phyloP scores from a whole-genome alignment of 2,329 filamentous ascomycete species.

The Aureobasidium subglaciale region DNA sequence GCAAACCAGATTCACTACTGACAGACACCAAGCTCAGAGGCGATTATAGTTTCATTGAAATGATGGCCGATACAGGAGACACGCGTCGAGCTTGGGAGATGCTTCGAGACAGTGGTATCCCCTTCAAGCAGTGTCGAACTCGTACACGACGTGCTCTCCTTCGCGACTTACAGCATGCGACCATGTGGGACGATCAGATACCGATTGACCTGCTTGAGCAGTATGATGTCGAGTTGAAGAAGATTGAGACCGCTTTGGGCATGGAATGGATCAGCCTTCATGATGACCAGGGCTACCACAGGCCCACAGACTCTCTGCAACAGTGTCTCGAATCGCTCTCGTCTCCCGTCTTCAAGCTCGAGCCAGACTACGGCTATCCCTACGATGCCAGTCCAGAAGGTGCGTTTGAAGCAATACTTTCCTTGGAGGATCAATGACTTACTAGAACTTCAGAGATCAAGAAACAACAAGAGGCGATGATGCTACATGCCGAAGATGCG shows the following conservation, averaged over 20 bases:
- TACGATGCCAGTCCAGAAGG: conserved; percentile 17
- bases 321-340: conserved; percentile 25
- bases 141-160: conserved; percentile 22
- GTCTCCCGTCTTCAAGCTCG: conserved; percentile 20
- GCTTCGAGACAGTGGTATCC: conserved; percentile 21
- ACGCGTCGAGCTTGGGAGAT: conserved; percentile 26
- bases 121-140: conserved; percentile 21
- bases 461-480: neutral
- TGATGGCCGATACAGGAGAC: conserved; percentile 26
- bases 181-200: conserved; percentile 22
- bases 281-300: conserved; percentile 23
- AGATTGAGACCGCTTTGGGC: conserved; percentile 27
- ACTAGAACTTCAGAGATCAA: neutral
- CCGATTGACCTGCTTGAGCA: conserved; percentile 23
- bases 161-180: conserved; percentile 23
- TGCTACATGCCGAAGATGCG: neutral
- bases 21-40: conserved; percentile 23
- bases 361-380: conserved; percentile 27
- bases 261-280: conserved; percentile 23
- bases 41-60: conserved; percentile 30
- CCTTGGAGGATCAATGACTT: neutral
- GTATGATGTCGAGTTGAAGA: conserved; percentile 24
- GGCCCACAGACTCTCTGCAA: conserved; percentile 19
- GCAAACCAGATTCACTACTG: neutral
- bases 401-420: neutral